phyloP scores from a whole-genome alignment of 2,329 filamentous ascomycete species.

The Ceratocystis ficicola region DNA sequence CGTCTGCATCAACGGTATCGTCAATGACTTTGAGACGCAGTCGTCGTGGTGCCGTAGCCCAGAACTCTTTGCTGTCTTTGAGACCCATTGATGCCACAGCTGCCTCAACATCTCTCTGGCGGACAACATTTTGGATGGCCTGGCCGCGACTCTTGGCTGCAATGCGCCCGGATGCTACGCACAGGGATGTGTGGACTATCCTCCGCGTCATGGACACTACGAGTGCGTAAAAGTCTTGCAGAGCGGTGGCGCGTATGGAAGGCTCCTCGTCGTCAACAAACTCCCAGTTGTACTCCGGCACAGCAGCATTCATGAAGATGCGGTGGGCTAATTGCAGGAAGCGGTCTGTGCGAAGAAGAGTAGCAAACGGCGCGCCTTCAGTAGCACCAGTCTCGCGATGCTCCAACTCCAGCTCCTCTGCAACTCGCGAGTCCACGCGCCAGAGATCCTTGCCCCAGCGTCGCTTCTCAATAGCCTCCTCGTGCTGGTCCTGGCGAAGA shows the following conservation, averaged over 20 bases:
- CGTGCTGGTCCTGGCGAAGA: conserved; percentile 49
- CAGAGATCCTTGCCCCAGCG: conserved; percentile 50
- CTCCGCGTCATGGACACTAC: conserved; percentile 55
- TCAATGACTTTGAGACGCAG: conserved; percentile 39
- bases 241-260: conserved; percentile 58
- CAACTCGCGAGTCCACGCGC: conserved; percentile 44
- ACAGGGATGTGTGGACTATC: conserved; percentile 56
- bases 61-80: conserved; percentile 33
- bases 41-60: conserved; percentile 39
- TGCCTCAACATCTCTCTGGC: conserved; percentile 36
- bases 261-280: conserved; percentile 47
- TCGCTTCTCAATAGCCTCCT: conserved; percentile 46
- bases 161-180: conserved; percentile 57
- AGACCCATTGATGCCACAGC: conserved; percentile 35
- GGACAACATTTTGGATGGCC: conserved; percentile 25
- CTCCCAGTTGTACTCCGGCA: conserved; percentile 55
- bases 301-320: conserved; percentile 63
- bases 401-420: conserved; percentile 27
- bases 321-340: conserved; percentile 54
- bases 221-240: conserved; percentile 64
- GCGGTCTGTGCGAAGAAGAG: conserved; percentile 45
- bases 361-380: conserved; percentile 36
- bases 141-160: conserved; percentile 35
- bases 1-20: conserved; percentile 25
- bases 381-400: background rate